These are phyloP conservation scores for Hylodesmum podocarpum DNA, from an alignment of 306 rosid species.

Conservation along the genomic window DNA sequence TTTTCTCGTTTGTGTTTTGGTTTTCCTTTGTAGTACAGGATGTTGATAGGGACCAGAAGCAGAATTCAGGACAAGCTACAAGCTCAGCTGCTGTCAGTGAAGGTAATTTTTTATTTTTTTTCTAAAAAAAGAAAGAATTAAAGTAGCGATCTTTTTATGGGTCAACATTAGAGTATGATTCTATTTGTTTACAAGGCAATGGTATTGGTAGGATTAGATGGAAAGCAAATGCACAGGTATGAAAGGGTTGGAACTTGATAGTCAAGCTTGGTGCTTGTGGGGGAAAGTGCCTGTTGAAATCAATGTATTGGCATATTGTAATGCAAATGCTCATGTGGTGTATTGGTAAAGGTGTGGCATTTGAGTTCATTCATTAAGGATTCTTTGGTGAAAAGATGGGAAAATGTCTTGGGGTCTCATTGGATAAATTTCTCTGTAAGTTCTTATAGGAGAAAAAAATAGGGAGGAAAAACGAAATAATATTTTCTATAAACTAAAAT, in stretches of 20 bases:
- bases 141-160: neutral
- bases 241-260: neutral
- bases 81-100: slow-evolving; percentile 47
- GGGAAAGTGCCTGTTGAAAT: neutral
- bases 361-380: neutral
- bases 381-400: neutral
- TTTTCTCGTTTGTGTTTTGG: neutral
- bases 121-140: neutral
- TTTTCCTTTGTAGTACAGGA: slow-evolving; percentile 57
- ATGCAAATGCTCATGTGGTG: slow-evolving; percentile 2
- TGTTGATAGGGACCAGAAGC: slow-evolving; percentile 37
- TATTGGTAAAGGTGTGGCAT: neutral
- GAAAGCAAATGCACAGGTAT: neutral
- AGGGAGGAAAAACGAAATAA: too few species aligned
- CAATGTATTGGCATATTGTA: neutral
- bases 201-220: neutral
- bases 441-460: too few species aligned
- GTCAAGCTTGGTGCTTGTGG: neutral
- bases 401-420: slow-evolving; percentile 17
- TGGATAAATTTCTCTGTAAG: too few species aligned
- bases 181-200: neutral
- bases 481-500: too few species aligned
- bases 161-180: neutral
- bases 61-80: slow-evolving; percentile 34
- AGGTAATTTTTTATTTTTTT: slow-evolving; percentile 21